Base-by-base conservation (phyloP, 192 early-diverging fungal genomes). In the Oehlia diaphana region DNA sequence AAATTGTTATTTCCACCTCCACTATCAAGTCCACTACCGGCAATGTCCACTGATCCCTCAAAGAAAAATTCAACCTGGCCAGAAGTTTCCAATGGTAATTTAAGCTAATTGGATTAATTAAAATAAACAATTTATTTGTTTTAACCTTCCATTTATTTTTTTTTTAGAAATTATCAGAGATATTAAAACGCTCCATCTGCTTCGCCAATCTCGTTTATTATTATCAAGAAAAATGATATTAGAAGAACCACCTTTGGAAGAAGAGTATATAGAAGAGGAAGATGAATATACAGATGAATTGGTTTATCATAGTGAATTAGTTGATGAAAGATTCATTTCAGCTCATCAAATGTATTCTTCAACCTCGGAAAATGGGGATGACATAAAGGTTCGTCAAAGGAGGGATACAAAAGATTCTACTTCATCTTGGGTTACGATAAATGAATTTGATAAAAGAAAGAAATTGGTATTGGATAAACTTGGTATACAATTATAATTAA, bases 1-100 rank as follows among this genome's bases (percentile, higher is more conserved):
- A 75, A 75, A 75, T 26, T 75, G 42, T 63, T 75, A 63, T 75
- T 63, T 42, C 74, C 74, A 63, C 53, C 53, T 35, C 74, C 61
- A 61, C 19, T 37, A 3, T 21, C 39, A 26, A 42, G 37, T 33
- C 37, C 37, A 71, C 68, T 9, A 71, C n/a, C 35, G n/a, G 9
- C 0, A 14, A 74, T 61, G 5, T 26, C 13, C 7, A 35, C 19
- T 16, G 13, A 49, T 13, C n/a, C 28, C 0, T 31, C 49, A 61
- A 26, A 62, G 50, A 47, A 61, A 74, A 61, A 74, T 28, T 16
- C 47, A 42, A 42, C 39, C 7, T 0, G 7, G 6, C 6, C 39
- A 58, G 26, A 58, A n/a, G 2, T 23, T 74, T 3, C 26, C 33
- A 50, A 63, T 23, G 74, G 74, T 75, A 75, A 31, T 12, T 58